Evolutionary conservation across 202 grass and related monocot genomes (phyloP).

Genomic region (Carex sylvatica): DNA sequence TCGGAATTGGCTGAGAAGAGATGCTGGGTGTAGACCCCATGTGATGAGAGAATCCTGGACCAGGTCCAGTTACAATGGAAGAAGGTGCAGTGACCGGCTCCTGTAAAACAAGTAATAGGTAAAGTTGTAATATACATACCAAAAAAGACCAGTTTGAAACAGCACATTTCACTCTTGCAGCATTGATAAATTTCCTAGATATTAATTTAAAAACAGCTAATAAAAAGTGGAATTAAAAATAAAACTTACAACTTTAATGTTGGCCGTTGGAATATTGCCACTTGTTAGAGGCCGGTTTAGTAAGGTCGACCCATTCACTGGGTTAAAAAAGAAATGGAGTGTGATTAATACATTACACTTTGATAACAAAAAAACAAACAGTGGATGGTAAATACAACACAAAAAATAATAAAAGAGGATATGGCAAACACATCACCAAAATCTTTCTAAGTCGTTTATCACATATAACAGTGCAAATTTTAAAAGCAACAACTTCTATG

Average conservation of each 20-base stretch:
- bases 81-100: slow-evolving; percentile 57
- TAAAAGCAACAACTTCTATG: not conserved
- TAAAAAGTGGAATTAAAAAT: not conserved
- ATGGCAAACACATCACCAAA: slow-evolving; percentile 4
- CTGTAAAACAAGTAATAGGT: slow-evolving; percentile 39
- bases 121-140: no score
- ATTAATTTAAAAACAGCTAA: slow-evolving; percentile 1
- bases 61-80: slow-evolving; percentile 56
- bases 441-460: not conserved
- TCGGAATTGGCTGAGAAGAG: slow-evolving; percentile 56
- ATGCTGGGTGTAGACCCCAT: slow-evolving; percentile 48
- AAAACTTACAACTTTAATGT: slow-evolving; percentile 71
- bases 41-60: slow-evolving; percentile 43
- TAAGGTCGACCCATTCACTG: slow-evolving; percentile 57
- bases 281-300: slow-evolving; percentile 48
- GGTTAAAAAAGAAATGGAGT: slow-evolving; percentile 24
- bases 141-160: no score
- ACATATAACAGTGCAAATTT: not conserved
- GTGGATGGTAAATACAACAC: not conserved
- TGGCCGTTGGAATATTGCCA: slow-evolving; percentile 47
- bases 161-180: not conserved
- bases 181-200: not conserved
- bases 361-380: not conserved
- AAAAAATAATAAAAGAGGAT: slow-evolving; percentile 23
- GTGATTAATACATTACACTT: not conserved